A percentile compares a stretch with the other conserved stretches of the same genome.
phyloP scores from a whole-genome alignment of 1,284 basidiomycete species.

The Cryptococcus wingfieldii region DNA sequence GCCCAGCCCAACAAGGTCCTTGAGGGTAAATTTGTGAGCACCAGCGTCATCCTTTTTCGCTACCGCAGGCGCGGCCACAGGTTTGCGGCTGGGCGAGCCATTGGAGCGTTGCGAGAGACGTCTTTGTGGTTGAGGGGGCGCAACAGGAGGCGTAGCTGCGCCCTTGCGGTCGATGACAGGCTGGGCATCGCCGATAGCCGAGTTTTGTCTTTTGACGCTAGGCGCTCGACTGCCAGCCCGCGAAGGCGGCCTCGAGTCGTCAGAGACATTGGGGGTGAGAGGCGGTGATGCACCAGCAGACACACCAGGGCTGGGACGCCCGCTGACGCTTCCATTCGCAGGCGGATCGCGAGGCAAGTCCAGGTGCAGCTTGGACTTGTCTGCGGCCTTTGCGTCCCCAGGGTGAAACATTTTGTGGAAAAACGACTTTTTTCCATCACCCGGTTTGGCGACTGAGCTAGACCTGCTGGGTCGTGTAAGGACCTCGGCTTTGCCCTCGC shows the following conservation, averaged over 20 bases:
- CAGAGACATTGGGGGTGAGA: conserved; percentile 29
- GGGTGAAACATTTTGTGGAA: conserved; percentile 49
- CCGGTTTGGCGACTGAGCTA: conserved; percentile 25
- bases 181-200: conserved; percentile 23
- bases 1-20: conserved; percentile 62
- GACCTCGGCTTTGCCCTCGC: not conserved
- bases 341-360: conserved; percentile 19
- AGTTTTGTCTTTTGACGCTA: conserved; percentile 31
- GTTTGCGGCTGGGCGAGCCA: conserved; percentile 19
- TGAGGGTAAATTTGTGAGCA: conserved; percentile 69
- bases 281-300: conserved; percentile 29
- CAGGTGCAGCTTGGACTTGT: conserved; percentile 14
- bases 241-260: conserved; percentile 35
- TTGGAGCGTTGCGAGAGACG: conserved; percentile 26
- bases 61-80: conserved; percentile 16
- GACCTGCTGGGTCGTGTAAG: conserved; percentile 10
- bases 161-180: conserved; percentile 23
- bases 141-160: conserved; percentile 12
- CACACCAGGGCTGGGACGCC: conserved; percentile 15
- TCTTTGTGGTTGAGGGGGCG: conserved; percentile 14
- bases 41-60: conserved; percentile 37
- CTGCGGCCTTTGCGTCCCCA: conserved; percentile 24
- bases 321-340: conserved; percentile 6
- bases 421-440: conserved; percentile 44
- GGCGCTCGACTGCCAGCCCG: conserved; percentile 35